Percentiles rank a stretch among this genome's conserved stretches.
phyloP scores from a whole-genome alignment of 306 rosid species.

The Herpetospermum pedunculosum region DNA sequence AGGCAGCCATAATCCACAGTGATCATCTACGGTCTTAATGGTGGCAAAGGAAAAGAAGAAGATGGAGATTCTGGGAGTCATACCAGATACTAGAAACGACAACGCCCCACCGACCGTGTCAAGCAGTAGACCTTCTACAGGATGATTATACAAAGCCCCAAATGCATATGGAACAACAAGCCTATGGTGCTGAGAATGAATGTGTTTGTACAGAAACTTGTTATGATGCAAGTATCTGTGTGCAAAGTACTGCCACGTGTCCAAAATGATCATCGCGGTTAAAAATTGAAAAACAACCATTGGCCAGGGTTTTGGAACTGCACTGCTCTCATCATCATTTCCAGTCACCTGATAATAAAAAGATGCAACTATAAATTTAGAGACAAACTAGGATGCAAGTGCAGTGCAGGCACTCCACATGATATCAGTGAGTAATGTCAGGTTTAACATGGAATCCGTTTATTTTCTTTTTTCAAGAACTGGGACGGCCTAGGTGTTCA shows the following conservation, averaged over 20 bases:
- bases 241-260: constrained; percentile 90
- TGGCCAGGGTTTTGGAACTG: constrained; percentile 10
- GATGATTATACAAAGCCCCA: constrained; percentile 91
- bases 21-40: constrained; percentile 75
- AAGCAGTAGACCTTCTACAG: constrained; percentile 74
- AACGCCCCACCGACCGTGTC: constrained; percentile 80
- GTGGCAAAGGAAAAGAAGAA: constrained; percentile 73
- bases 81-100: constrained; percentile 63
- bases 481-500: no score
- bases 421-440: background rate
- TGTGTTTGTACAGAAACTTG: constrained; percentile 68
- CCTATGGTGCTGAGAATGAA: constrained; percentile 80
- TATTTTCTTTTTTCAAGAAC: background rate
- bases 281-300: constrained; percentile 35
- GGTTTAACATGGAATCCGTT: background rate
- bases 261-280: constrained; percentile 74
- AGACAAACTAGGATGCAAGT: background rate
- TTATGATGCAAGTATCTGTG: constrained; percentile 88
- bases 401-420: background rate
- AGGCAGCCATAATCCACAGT: constrained; percentile 85
- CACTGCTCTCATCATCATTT: constrained; percentile 5
- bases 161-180: constrained; percentile 78
- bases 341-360: constrained; percentile 12
- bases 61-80: constrained; percentile 77
- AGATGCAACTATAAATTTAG: background rate